Evolutionary conservation across 768 basidiomycete genomes (phyloP), one percentile per base, ranked within the genome.

Genomic region (Sarcodon sp.): DNA sequence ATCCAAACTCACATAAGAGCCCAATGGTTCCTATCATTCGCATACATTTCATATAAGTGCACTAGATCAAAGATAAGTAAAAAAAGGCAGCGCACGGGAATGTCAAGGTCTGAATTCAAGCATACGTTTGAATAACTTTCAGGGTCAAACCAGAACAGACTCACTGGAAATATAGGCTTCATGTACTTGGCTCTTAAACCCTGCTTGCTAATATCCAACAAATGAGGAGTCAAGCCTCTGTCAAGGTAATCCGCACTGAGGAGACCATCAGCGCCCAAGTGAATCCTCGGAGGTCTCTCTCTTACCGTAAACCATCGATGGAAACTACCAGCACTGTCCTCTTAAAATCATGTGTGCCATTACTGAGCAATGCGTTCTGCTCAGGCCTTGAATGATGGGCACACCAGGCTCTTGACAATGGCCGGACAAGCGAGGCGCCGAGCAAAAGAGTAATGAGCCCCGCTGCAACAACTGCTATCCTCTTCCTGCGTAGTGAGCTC

Each of bases 101-200:
- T 2, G 91, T 94, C 54, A 91, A 62, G 1, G 88, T 87, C 87
- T 89, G 51, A 47, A 37, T 45, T 32, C 43, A 31, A 43, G 11
- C 54, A 47, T 13, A n/a, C 32, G 15, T 2, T 47, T 16, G 31
- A 27, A 31, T 39, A 16, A 37, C 35, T 37, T 15, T 35, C 34
- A 37, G 43, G 13, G 33, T 31, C n/a, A 32, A 43, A 4, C 18
- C 18, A 41, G 18, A 5, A 46, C 36, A 54, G 7, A 60, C 80
- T 55, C 51, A 88, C 87, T 5, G 92, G 92, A 54, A 93, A 93
- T 6, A 90, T 61, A n/a, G 92, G 87, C 44, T 72, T 70, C 80
- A 94, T 81, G 4, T 77, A 86, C 62, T 93, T 88, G 3, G 92
- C 90, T 33, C 87, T 73, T n/a, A 93, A 57, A 1, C 91, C 91